These are phyloP conservation scores for Stephania cephalantha DNA, from an alignment of 164 flowering plant genomes.

Conservation along the genomic window DNA sequence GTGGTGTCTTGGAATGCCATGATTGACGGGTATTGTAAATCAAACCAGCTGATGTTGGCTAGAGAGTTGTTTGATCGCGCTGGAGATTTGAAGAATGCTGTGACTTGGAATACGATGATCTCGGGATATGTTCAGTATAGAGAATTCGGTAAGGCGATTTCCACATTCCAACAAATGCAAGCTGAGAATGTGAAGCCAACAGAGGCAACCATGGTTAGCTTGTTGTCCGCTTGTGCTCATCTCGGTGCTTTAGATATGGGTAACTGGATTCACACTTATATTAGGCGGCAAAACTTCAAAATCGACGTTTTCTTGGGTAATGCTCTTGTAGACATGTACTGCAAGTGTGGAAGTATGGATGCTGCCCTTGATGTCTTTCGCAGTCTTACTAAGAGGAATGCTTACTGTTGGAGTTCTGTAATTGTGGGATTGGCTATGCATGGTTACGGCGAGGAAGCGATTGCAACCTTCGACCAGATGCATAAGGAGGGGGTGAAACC, in stretches of 20 bases:
- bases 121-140: slow-evolving; percentile 31
- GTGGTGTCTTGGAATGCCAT: neutral
- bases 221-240: slow-evolving; percentile 32
- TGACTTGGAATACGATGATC: slow-evolving; percentile 38
- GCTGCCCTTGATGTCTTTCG: slow-evolving; percentile 20
- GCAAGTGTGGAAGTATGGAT: slow-evolving; percentile 30
- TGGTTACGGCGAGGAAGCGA: slow-evolving; percentile 23
- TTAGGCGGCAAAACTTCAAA: neutral
- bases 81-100: neutral
- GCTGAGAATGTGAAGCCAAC: slow-evolving; percentile 24
- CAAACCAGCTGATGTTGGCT: neutral
- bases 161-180: slow-evolving; percentile 25
- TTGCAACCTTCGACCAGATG: slow-evolving; percentile 13
- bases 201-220: slow-evolving; percentile 32
- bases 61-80: neutral
- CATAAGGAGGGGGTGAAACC: slow-evolving; percentile 18
- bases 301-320: slow-evolving; percentile 15
- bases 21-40: neutral
- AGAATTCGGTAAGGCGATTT: slow-evolving; percentile 25
- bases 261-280: neutral
- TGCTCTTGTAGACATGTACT: slow-evolving; percentile 32
- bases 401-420: slow-evolving; percentile 9
- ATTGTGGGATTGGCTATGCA: slow-evolving; percentile 31
- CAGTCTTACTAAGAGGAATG: slow-evolving; percentile 12
- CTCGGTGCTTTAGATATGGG: slow-evolving; percentile 32